Base-by-base conservation (phyloP, 2,329 filamentous ascomycete species). In the Penicillium sp. region DNA sequence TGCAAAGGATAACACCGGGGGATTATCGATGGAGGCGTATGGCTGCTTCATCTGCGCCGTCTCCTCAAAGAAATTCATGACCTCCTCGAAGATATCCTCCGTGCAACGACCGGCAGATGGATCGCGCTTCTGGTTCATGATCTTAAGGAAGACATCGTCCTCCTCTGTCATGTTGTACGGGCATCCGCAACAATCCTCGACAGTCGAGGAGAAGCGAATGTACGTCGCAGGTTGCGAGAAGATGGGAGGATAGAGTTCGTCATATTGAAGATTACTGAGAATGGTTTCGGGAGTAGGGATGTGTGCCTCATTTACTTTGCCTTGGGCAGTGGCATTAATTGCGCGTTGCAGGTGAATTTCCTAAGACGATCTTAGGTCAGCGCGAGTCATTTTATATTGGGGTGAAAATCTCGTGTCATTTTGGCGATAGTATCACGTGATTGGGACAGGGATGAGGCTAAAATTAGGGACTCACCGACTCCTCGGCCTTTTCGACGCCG, bases 171-270 rank as follows among this genome's bases (percentile, higher is more conserved):
- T 93, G 78, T 96, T 92, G 86, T 99, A 99, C 68, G 88, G 85
- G 72, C 88, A 90, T 68, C 90, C 90, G 70, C 91, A 88, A 68
- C 89, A 96, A 76, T 99, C 94, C 78, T 99, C 94, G 60, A 99
- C 93, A 3, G 94, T 99, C 65, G 96, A 93, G 63, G 94, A 97
- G 79, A 96, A 97, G 64, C 93, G 91, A 73, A 99, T 96, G 77
- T 97, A 97, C 60, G 92, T 94, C 60, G 88, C 87, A 51, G 94
- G 92, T 75, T 95, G 89, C 69, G 87, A 84, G 77, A 93, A 97
- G 57, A 81, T 80, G 63, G 84, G 86, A 49, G 88, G 85, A 73
- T 97, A 97, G 67, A 97, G 84, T 69, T 88, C 85, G 76, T 95
- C 91, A 87, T 97, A 99, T 76, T 91, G 85, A 76, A 93, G 80